Evolutionary conservation across 2,329 filamentous ascomycete genomes (phyloP), one percentile per base, ranked within the genome.

Genomic region (Apiospora aurea): DNA sequence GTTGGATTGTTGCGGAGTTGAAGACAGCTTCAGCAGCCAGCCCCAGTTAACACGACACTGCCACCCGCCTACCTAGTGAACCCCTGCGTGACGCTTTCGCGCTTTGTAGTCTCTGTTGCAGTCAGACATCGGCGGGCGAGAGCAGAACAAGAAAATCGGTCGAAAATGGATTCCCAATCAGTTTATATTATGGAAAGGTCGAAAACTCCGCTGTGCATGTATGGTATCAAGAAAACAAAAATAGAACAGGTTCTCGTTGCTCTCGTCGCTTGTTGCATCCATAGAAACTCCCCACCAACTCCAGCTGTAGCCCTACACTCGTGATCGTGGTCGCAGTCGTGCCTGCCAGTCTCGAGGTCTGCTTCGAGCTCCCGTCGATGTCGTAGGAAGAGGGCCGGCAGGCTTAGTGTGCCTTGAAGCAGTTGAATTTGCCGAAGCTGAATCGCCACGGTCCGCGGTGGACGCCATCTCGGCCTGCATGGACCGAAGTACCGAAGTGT

Each of bases 391-490:
- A 18, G 21, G 18, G 18, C 10, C 34, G 21, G 34, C 18, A 4
- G 57, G n/a, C 44, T 76, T 71, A 79, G 66, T 73, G 75, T 71
- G 71, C 73, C 74, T 81, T 85, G 82, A 88, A 88, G 80, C 87
- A 88, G 81, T 82, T 86, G 78, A 87, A 87, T 64, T 80, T 83
- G 73, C 85, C 84, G 57, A 87, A 79, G 69, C 83, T 84, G 77
- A 88, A 85, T 61, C 86, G 81, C 85, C 86, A 88, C 3, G 86
- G 85, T 2, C 86, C 87, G 14, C 85, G 83, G 69, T 82, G 84
- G 10, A 87, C 79, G 66, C 86, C 87, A 74, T 85, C 79, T 14
- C 81, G 82, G 77, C 85, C 82, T 26, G 83, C 84, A 46, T 82
- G 80, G 70, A 88, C 79, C 76, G 80, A 87, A 46, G 87, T 87